A percentile compares a stretch with the other conserved stretches of the same genome.
phyloP scores from a whole-genome alignment of 306 rosid genomes.

The Hippophae tibetana region DNA sequence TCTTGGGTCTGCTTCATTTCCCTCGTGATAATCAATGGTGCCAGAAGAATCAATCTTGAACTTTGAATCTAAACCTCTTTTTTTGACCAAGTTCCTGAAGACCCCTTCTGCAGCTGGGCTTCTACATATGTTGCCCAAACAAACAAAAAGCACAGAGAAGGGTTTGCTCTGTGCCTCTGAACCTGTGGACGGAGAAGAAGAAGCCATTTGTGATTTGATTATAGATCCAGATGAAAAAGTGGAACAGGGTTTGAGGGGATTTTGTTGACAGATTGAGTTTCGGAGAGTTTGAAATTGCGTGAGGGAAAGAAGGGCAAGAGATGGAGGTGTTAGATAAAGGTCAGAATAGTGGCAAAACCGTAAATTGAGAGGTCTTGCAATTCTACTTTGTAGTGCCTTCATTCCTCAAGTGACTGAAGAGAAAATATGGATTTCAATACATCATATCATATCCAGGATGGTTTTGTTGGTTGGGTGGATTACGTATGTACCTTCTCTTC shows the following conservation, averaged over 20 bases:
- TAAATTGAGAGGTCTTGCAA: slow-evolving; percentile 21
- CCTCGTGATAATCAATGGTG: slow-evolving; percentile 84
- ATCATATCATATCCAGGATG: not conserved
- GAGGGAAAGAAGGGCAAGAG: slow-evolving; percentile 17
- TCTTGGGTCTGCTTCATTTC: slow-evolving; percentile 81
- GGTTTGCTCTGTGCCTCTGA: slow-evolving; percentile 34
- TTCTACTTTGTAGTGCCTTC: slow-evolving; percentile 22
- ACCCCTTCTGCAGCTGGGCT: slow-evolving; percentile 98
- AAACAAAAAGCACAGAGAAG: slow-evolving; percentile 66
- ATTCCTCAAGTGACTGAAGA: slow-evolving; percentile 15
- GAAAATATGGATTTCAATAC: not conserved
- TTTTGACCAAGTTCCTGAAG: slow-evolving; percentile 62
- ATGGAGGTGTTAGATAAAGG: slow-evolving; percentile 12
- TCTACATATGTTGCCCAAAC: slow-evolving; percentile 84
- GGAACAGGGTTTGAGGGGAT: slow-evolving; percentile 16
- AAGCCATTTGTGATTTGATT: slow-evolving; percentile 47
- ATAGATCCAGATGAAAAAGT: slow-evolving; percentile 24
- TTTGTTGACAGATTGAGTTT: slow-evolving; percentile 5
- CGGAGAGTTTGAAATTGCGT: slow-evolving; percentile 17
- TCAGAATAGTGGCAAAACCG: slow-evolving; percentile 40
- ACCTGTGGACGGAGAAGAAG: slow-evolving; percentile 29
- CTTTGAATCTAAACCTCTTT: slow-evolving; percentile 47
- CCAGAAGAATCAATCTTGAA: slow-evolving; percentile 77
- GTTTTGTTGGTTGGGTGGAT: not conserved
- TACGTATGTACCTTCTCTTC: too few relatives aligned